These are phyloP conservation scores for Xerocomus spinulosus DNA, from an alignment of 768 basidiomycete species.

Conservation along the genomic window DNA sequence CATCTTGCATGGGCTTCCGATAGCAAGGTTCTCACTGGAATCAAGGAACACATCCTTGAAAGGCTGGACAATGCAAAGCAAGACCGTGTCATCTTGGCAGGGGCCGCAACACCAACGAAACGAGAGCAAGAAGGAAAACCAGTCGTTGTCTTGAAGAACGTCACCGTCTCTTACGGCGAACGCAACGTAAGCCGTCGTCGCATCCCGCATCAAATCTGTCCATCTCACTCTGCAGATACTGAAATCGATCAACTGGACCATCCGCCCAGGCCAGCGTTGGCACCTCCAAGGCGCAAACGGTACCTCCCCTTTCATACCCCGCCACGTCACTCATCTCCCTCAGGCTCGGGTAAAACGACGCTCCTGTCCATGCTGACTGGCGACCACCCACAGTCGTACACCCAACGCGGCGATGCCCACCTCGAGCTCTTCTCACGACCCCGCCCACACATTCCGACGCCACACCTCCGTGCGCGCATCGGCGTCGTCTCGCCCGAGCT, in stretches of 20 bases:
- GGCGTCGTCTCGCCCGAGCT: conserved; percentile 88
- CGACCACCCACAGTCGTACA: conserved; percentile 93
- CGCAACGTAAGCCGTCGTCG: conserved; percentile 43
- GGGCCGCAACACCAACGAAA: background rate
- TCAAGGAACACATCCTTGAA: conserved; percentile 42
- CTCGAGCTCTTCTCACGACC: conserved; percentile 59
- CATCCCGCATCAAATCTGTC: background rate
- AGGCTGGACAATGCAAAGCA: conserved; percentile 9
- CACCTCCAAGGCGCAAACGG: conserved; percentile 89
- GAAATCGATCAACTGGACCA: conserved; percentile 73
- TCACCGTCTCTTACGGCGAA: conserved; percentile 67
- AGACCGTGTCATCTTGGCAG: background rate
- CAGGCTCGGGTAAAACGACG: conserved; percentile 94
- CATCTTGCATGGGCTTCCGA: conserved; percentile 57
- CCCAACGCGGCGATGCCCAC: conserved; percentile 44
- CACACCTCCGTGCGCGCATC: conserved; percentile 58
- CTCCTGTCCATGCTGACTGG: conserved; percentile 86
- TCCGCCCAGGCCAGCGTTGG: conserved; percentile 81
- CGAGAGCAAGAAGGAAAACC: conserved; percentile 27
- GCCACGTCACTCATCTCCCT: background rate
- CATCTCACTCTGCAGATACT: conserved; percentile 51
- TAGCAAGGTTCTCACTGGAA: conserved; percentile 48
- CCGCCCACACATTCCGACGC: conserved; percentile 63
- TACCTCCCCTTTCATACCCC: conserved; percentile 28
- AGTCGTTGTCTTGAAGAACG: conserved; percentile 58